Conservation (phyloP, 2,329 filamentous ascomycete species). For the Aspergillus terreus region DNA sequence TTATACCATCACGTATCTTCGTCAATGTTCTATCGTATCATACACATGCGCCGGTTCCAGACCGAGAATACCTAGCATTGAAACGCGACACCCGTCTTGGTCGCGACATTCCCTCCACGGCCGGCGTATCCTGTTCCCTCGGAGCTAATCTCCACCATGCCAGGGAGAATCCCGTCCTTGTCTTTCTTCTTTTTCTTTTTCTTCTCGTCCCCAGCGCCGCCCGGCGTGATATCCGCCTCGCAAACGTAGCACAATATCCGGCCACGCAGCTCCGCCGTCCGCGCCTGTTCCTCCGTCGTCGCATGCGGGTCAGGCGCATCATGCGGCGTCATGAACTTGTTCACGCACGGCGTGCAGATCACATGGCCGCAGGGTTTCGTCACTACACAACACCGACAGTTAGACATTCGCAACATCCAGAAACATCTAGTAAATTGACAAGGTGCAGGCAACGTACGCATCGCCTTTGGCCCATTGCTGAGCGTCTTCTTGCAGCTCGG, state of each 20-base stretch:
- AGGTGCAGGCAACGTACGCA: slow-evolving; percentile 41
- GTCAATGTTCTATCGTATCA: background rate
- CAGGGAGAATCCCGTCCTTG: slow-evolving; percentile 60
- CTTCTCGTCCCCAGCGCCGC: slow-evolving; percentile 22
- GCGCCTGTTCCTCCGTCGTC: slow-evolving; percentile 45
- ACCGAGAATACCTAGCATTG: slow-evolving; percentile 59
- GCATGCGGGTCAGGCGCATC: slow-evolving; percentile 59
- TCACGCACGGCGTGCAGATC: slow-evolving; percentile 77
- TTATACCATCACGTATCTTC: background rate
- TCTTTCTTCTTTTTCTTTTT: slow-evolving; percentile 40
- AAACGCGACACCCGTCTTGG: slow-evolving; percentile 74
- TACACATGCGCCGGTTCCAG: background rate
- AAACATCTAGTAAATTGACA: no score
- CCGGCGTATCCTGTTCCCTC: slow-evolving; percentile 93
- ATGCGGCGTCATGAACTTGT: slow-evolving; percentile 70
- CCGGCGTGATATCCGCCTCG: slow-evolving; percentile 66
- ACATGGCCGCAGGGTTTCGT: slow-evolving; percentile 90
- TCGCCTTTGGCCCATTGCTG: slow-evolving; percentile 75
- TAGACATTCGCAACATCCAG: no score
- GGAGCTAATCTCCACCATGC: slow-evolving; percentile 73
- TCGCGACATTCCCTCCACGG: slow-evolving; percentile 77
- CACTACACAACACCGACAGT: slow-evolving; percentile 38
- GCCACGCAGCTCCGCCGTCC: slow-evolving; percentile 34
- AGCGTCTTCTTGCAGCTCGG: slow-evolving; percentile 82
- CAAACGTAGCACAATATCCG: slow-evolving; percentile 78